Conservation (phyloP, 148 eudicot species). For the Cornus controversa region DNA sequence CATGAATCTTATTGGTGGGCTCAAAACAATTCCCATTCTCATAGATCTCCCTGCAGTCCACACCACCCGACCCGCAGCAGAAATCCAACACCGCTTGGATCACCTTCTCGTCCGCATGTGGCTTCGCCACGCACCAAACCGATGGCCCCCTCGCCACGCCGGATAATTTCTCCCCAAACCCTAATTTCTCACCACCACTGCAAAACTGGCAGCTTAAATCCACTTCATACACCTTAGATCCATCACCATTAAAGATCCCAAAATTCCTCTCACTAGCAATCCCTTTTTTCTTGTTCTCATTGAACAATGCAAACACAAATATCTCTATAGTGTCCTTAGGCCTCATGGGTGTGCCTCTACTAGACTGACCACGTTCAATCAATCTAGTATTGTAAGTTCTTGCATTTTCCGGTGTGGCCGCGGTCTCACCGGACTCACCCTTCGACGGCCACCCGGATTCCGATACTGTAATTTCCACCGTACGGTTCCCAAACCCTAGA, state of each 20-base stretch:
- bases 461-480: conserved; percentile 27
- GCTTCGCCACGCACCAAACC: conserved; percentile 49
- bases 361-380: conserved; percentile 33
- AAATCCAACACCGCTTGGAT: conserved; percentile 37
- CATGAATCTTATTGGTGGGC: conserved; percentile 34
- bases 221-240: conserved; percentile 39
- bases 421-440: conserved; percentile 26
- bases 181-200: conserved; percentile 13
- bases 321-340: conserved; percentile 33
- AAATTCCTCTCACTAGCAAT: conserved; percentile 37
- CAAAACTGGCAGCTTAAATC: conserved; percentile 42
- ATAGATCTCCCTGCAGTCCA: conserved; percentile 35
- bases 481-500: conserved; percentile 31
- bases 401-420: conserved; percentile 41
- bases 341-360: conserved; percentile 40
- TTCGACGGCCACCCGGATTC: conserved; percentile 51
- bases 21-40: conserved; percentile 29
- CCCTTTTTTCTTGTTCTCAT: conserved; percentile 44
- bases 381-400: conserved; percentile 31
- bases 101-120: conserved; percentile 41
- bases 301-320: conserved; percentile 40
- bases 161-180: conserved; percentile 19
- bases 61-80: conserved; percentile 41
- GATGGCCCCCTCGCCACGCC: conserved; percentile 34
- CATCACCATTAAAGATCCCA: conserved; percentile 38